Evolutionary conservation across 306 rosid species (phyloP), one percentile per base, ranked within the genome.

Genomic region (Ammopiptanthus mongolicus): DNA sequence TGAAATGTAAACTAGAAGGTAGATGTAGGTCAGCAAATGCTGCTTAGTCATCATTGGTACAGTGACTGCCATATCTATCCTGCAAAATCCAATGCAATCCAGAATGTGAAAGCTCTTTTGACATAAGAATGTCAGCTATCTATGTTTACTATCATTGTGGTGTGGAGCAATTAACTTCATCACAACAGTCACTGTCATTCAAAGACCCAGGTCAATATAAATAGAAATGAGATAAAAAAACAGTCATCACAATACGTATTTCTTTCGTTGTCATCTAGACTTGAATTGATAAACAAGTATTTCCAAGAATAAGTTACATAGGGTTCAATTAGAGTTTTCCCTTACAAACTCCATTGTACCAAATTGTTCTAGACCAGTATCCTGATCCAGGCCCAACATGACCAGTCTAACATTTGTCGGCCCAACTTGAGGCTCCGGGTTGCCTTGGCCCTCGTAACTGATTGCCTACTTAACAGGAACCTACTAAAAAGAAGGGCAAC

Each of bases 1-100:
- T 46, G 85, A 63, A 62, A 84, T 74, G 64, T 84, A 84, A 52
- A 84, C 79, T 61, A 84, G 74, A 78, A 84, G 88, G 79, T 84
- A 84, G 28, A 74, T 63, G 70, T 84, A 84, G 36, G 88, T 84
- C 76, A 84, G 80, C 18, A 84, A 13, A 77, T 80, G 67, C 83
- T 80, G 85, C 80, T 39, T 84, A 56, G 69, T 73, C 74, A 84
- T 57, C 58, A 80, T 46, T 36, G n/a, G 4, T 52, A 14, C 23
- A 29, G 46, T 23, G 42, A 53, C 62, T 34, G 46, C 33, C 76
- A 73, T 81, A 68, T 31, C 15, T 37, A 63, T 28, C 83, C 85
- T 80, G 74, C 75, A 81, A 77, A 80, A 47, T 53, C 48, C 50
- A 52, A 66, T 66, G 69, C 82, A 77, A 19, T 57, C 14, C 39